Base-by-base conservation (phyloP, 257 asterid genomes). In the Marsdenia floribunda region DNA sequence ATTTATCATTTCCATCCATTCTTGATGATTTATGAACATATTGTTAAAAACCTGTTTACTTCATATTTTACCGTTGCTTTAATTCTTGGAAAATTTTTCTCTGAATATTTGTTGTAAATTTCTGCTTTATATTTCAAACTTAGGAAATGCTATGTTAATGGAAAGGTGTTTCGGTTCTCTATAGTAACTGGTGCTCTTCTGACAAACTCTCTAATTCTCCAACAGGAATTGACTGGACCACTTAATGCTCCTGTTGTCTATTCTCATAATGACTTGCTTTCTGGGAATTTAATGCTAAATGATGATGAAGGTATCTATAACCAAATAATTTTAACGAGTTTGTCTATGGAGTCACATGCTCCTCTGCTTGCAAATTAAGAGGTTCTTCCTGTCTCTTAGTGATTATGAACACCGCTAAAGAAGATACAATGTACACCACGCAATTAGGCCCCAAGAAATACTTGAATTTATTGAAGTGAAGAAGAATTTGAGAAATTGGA, bases 221-320 rank as follows among this genome's bases (percentile, higher is more conserved):
- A 79, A 81, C 96, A 91, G 98, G 97, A 80, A 77, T 78, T 91
- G 88, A 88, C 97, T 73, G 91, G 85, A 74, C 86, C 66, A n/a
- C 85, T 94, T 54, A 75, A 84, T 68, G 85, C 96, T 63, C 97
- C 97, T 10, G 90, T 92, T 63, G 91, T 92, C 64, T 94, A 35
- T 84, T 85, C 90, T 58, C 99, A 92, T 83, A 92, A 92, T 75
- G 99, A 92, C 83, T 83, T 94, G 64, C 97, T 94, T 73, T 92
- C 96, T 64, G 99, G 99, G 80, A 94, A 94, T 79, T 81, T 92
- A 85, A 94, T 94, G 99, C 87, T 86, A 38, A 88, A 90, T 87
- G 97, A 90, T 49, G 87, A 89, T 47, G 87, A 89, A 90, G 98
- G 98, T 93, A 86, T 67, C 72, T 59, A 59, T 79, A 74, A 9